Evolutionary conservation across 768 basidiomycete genomes (phyloP).

Genomic region (Leccinum arenicola): DNA sequence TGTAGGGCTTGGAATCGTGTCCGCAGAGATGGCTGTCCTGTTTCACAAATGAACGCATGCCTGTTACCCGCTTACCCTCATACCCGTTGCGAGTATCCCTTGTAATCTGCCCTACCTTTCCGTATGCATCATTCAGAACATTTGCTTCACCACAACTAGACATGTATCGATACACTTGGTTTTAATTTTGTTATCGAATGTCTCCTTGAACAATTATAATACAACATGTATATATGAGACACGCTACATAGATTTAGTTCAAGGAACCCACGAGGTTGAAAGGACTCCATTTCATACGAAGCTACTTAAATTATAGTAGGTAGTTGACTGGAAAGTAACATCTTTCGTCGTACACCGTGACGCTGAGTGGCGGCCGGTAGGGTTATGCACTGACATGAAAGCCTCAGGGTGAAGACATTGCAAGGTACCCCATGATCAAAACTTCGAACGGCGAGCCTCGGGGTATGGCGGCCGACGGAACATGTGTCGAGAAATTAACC

Average conservation of each 20-base stretch:
- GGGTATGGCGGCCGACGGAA: neutral
- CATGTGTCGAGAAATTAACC: neutral
- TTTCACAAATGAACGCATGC: slow-evolving; percentile 20
- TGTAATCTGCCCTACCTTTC: neutral
- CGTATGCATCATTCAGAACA: neutral
- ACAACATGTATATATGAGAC: neutral
- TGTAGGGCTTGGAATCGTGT: slow-evolving; percentile 67
- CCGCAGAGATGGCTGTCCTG: slow-evolving; percentile 69
- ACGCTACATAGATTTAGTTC: neutral
- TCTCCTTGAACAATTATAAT: neutral
- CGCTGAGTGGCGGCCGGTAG: neutral
- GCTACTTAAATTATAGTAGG: neutral
- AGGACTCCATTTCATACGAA: neutral
- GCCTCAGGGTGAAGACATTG: neutral
- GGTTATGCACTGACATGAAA: neutral
- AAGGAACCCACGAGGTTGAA: neutral
- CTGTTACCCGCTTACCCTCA: neutral
- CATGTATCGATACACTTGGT: slow-evolving; percentile 3
- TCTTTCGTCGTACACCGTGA: neutral
- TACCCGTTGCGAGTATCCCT: neutral
- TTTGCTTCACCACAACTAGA: neutral
- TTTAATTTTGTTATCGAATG: neutral
- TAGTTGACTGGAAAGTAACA: neutral
- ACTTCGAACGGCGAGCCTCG: neutral
- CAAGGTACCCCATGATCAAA: neutral